Evolutionary conservation across 371 early-diverging fungal species (phyloP).

Genomic region (Rhizomucor pusillus): DNA sequence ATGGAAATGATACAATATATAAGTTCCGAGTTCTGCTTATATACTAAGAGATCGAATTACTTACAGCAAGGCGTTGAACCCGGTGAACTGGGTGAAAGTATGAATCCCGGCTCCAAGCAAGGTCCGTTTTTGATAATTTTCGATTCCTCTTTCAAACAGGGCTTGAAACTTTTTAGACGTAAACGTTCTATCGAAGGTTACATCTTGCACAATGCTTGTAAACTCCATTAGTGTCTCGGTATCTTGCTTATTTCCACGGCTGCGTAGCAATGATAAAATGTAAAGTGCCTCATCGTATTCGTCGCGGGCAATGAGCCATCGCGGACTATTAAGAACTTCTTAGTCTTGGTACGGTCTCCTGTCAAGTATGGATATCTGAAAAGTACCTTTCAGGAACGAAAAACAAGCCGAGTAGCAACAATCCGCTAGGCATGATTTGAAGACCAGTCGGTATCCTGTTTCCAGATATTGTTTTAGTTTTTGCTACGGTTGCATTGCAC

Average conservation of each 20-base stretch:
- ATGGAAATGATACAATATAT: too few species aligned
- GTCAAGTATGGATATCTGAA: too few species aligned
- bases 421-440: slow-evolving; percentile 69
- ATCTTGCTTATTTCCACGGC: slow-evolving; percentile 11
- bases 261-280: slow-evolving; percentile 71
- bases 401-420: slow-evolving; percentile 59
- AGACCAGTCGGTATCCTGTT: slow-evolving; percentile 65
- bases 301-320: slow-evolving; percentile 75
- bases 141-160: slow-evolving; percentile 46
- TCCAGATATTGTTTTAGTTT: not conserved
- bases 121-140: slow-evolving; percentile 55
- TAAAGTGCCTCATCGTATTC: slow-evolving; percentile 68
- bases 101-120: slow-evolving; percentile 72
- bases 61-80: slow-evolving; percentile 76
- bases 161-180: slow-evolving; percentile 64
- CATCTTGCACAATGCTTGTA: slow-evolving; percentile 68
- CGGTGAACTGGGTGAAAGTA: slow-evolving; percentile 71
- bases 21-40: not conserved
- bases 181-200: slow-evolving; percentile 67
- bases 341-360: not conserved
- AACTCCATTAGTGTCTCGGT: slow-evolving; percentile 51
- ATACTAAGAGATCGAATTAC: slow-evolving; percentile 1
- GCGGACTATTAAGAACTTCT: slow-evolving; percentile 56
- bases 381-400: slow-evolving; percentile 63
- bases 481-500: slow-evolving; percentile 6